Evolutionary conservation across 495 filamentous ascomycete genomes (phyloP).

Genomic region (Mycothermus thermophilus): DNA sequence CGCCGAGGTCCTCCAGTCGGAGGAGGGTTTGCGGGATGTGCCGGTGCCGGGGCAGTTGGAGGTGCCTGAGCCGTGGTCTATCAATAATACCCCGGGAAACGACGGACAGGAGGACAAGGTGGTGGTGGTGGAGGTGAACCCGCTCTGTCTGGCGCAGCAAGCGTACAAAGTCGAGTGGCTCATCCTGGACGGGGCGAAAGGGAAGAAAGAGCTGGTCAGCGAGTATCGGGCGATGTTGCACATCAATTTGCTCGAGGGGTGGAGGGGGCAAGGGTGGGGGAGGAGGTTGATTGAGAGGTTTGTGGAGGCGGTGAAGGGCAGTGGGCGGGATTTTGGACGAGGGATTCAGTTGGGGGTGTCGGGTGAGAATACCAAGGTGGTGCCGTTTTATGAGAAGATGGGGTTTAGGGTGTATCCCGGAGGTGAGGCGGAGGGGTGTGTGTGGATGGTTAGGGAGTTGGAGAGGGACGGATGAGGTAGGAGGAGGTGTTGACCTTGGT

Average conservation of each 20-base stretch:
- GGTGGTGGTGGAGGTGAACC: conserved; percentile 10
- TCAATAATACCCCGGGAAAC: not conserved
- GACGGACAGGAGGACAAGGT: not conserved
- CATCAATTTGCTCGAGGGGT: conserved; percentile 25
- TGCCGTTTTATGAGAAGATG: conserved; percentile 28
- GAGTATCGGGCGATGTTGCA: conserved; percentile 28
- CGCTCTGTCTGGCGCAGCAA: conserved; percentile 16
- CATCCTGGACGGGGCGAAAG: conserved; percentile 17
- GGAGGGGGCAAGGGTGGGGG: conserved; percentile 26
- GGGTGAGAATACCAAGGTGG: conserved; percentile 30
- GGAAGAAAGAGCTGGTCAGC: conserved; percentile 17
- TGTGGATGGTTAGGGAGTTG: conserved; percentile 30
- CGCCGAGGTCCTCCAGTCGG: conserved; percentile 12
- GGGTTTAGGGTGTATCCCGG: conserved; percentile 25
- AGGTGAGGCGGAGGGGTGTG: conserved; percentile 19
- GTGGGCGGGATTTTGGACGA: conserved; percentile 13
- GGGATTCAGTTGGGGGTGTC: conserved; percentile 26
- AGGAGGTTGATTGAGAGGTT: conserved; percentile 24
- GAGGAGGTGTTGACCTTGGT: no score
- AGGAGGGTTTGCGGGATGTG: conserved; percentile 10
- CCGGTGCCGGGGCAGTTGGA: conserved; percentile 13
- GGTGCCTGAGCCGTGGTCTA: conserved; percentile 10
- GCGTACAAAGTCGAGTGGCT: conserved; percentile 24
- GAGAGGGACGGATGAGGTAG: not conserved
- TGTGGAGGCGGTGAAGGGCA: conserved; percentile 19